Base-by-base conservation (phyloP, 495 filamentous ascomycete species). In the Penicillium lividum region DNA sequence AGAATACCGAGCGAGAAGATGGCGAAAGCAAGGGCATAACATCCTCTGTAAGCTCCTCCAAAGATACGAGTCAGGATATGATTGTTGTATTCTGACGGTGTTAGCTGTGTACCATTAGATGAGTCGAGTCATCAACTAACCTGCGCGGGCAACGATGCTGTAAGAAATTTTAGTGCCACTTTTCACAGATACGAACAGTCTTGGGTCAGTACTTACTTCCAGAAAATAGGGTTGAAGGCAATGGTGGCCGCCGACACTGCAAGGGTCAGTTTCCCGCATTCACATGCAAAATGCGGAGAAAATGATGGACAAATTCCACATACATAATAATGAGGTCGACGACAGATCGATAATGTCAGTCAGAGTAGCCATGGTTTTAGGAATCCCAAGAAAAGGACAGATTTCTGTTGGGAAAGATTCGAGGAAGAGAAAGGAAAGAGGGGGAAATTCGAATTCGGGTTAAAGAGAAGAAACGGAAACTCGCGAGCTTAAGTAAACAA, bases 1-100 rank as follows among this genome's bases (percentile, higher is more conserved):
- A 96, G 67, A 57, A 98, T 86, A 28, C 94, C 94, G 44, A 98
- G 79, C 25, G 82, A 83, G 85, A 98, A 98, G 73, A 98, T 98
- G 48, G 86, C 83, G 53, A 84, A 72, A 38, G 93, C 94, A 33
- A 98, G 88, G 62, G 83, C 86, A 72, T 98, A 98, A 86, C 93
- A 97, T 54, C 86, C 94, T 60, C 82, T 77, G 65, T 89, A 88
- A 31, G 88, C 81, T 67, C 88, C 91, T 60, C 90, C 89, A 69
- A 96, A 96, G 61, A 93, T 83, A 69, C 88, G 88, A 62, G 93
- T 97, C 46, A 98, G 81, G 72, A 88, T 81, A 73, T 90, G 90
- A 72, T 87, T 90, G 76, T 88, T 89, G 77, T 98, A 97, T 76
- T 98, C 94, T 95, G 58, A 46, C 56, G 44, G n/a, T 22, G n/a